Evolutionary conservation across 1,139 yeast species (phyloP), one percentile per base, ranked within the genome.

Genomic region (Zygosaccharomyces sapae): DNA sequence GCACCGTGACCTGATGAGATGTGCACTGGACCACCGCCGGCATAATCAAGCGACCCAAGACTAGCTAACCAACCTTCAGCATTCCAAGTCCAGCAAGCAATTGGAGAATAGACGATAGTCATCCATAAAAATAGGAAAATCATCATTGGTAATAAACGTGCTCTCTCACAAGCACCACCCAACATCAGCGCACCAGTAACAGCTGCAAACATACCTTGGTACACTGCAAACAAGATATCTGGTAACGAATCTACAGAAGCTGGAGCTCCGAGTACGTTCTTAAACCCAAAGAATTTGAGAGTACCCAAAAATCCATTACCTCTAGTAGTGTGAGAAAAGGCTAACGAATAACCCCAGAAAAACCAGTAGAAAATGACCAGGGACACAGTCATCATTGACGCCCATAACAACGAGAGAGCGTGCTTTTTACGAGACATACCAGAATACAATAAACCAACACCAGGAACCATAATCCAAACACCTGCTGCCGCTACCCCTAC

Each of bases 1-100:
- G 97, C 97, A 62, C 95, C 95, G 59, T 85, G 86, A 57, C 98
- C 98, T 34, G 96, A 86, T 59, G 88, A 75, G 72, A 87, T 88
- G 71, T 92, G 98, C 51, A 92, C 97, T 54, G 97, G 96, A 53
- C 97, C 96, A 64, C 97, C 97, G 61, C 98, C 98, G 33, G 97
- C 97, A 66, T 87, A 92, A 71, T 92, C 98, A 51, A 88, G 77
- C 29, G 89, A 83, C 54, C 97, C 97, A 49, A 90, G 75, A 42
- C 71, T 72, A 48, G 75, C 78, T 55, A 90, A 76, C 97, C 97
- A 92, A 43, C 97, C 98, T 49, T 78, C 78, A 29, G 81, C 77
- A 67, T 90, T 92, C 97, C 97, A 92, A 25, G 95, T 86, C 97
- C 97, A 90, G 73, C 85, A 86, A 12, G 97, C 97, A 66, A 80